Base-by-base conservation (phyloP, 2,329 filamentous ascomycete species). In the Chaetoscypha palmicola region DNA sequence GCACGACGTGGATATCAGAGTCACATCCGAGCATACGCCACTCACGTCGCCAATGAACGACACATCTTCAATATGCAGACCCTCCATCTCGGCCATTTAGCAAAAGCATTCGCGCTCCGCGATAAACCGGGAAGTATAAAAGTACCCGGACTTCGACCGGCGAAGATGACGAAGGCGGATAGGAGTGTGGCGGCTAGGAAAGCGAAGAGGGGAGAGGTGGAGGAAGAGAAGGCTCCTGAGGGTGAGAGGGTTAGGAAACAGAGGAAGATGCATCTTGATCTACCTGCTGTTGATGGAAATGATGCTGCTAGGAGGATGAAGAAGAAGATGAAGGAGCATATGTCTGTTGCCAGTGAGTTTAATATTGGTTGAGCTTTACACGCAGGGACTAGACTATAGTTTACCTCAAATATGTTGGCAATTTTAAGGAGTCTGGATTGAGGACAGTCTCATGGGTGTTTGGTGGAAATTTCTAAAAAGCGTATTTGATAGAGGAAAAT, bases 1-100 rank as follows among this genome's bases (percentile, higher is more conserved):
- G 91, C 86, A 0, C 78, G 88, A 16, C 80, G 86, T 54, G 92
- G 83, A 0, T 98, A 86, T 68, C 88, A 94, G 61, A 92, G 86
- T 39, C 90, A 97, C 59, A 83, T 98, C 43, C 77, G 92, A 43
- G 92, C 92, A 1, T 98, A 98, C 63, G 89, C 92, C 2, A 98
- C 92, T 0, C 92, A 98, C 64, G 78, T 91, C 21, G 82, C 86
- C 22, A 81, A 83, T 33, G 92, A 98, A 68, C 76, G 92, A 41
- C 71, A 72, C 41, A 90, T 85, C 62, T 98, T 98, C 63, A 86
- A 97, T 63, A 94, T 96, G 65, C 89, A 87, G 48, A 79, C 86
- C 58, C 68, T 98, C 36, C 92, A 98, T 63, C 68, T 97, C 5
- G 92, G 92, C 2, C 92, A 98, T 70, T 70, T 92, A 52, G 91